Evolutionary conservation across 2,329 filamentous ascomycete species (phyloP).

Genomic region (Sporothrix phasma): DNA sequence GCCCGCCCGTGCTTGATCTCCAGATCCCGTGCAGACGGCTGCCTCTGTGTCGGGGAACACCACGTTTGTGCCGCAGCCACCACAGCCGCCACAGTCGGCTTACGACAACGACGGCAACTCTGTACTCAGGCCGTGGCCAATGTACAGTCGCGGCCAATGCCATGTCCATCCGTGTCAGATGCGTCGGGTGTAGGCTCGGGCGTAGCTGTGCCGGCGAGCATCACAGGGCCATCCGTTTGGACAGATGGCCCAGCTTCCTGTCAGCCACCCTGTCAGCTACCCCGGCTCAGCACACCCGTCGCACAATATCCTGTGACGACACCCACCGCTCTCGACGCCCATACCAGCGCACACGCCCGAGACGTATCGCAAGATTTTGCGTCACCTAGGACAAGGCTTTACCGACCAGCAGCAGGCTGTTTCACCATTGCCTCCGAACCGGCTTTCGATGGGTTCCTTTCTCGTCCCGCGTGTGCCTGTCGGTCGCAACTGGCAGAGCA

Average conservation of each 20-base stretch:
- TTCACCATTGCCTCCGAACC: slow-evolving; percentile 25
- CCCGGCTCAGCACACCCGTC: slow-evolving; percentile 30
- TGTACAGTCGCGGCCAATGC: slow-evolving; percentile 17
- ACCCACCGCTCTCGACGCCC: not conserved
- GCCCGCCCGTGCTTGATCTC: slow-evolving; percentile 23
- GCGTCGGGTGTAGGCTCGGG: not conserved
- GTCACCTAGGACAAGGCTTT: not conserved
- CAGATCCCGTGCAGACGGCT: slow-evolving; percentile 22
- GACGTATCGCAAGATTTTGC: not conserved
- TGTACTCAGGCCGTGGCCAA: slow-evolving; percentile 13
- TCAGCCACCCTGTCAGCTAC: slow-evolving; percentile 23
- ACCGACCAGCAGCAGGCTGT: not conserved
- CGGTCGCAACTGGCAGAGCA: slow-evolving; percentile 24
- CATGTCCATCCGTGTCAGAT: slow-evolving; percentile 10
- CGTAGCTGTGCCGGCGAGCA: not conserved
- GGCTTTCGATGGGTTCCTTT: slow-evolving; percentile 34
- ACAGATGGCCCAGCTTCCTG: not conserved
- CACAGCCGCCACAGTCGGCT: not conserved
- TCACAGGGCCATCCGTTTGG: not conserved
- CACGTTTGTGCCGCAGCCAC: not conserved
- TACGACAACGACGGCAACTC: not conserved
- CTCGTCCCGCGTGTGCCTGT: slow-evolving; percentile 34
- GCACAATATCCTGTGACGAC: not conserved
- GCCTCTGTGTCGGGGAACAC: slow-evolving; percentile 10
- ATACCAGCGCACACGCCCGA: not conserved